phyloP scores from a whole-genome alignment of 1,139 yeast species.

The Wickerhamomyces sp. region DNA sequence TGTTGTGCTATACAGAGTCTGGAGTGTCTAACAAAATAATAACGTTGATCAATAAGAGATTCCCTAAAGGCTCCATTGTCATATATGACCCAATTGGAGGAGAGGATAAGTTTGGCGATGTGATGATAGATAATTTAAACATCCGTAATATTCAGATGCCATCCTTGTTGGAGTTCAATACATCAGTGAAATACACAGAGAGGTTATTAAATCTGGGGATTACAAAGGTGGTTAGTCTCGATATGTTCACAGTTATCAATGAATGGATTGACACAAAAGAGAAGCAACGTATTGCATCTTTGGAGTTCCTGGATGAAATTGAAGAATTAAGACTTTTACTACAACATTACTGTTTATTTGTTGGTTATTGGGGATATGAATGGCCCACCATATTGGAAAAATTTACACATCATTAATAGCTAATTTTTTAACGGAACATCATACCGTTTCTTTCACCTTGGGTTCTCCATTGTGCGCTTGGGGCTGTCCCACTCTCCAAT shows the following conservation, averaged over 20 bases:
- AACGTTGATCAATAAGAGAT: constrained; percentile 15
- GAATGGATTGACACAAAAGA: constrained; percentile 52
- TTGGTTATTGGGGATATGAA: constrained; percentile 23
- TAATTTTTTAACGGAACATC: constrained; percentile 37
- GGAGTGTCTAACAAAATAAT: constrained; percentile 51
- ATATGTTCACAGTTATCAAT: constrained; percentile 58
- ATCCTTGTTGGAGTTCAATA: constrained; percentile 46
- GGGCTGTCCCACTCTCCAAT: constrained; percentile 61
- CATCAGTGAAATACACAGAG: constrained; percentile 41
- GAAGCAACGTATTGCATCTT: constrained; percentile 44
- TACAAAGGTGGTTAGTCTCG: constrained; percentile 36
- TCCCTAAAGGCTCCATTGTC: constrained; percentile 38
- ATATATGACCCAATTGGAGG: constrained; percentile 87
- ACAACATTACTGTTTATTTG: constrained; percentile 67
- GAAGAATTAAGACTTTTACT: constrained; percentile 78
- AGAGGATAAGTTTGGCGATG: constrained; percentile 71
- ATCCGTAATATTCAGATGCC: constrained; percentile 64
- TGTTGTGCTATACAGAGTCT: constrained; percentile 74
- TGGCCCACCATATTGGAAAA: constrained; percentile 9
- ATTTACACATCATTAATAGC: constrained; percentile 1
- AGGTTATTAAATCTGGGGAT: constrained; percentile 28
- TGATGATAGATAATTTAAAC: constrained; percentile 74
- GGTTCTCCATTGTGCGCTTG: constrained; percentile 62
- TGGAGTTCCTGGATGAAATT: constrained; percentile 84
- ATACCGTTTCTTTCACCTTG: constrained; percentile 73